A percentile compares a stretch with the other conserved stretches of the same genome.
phyloP scores from a whole-genome alignment of 192 early-diverging fungal species.

The Chytriomyces confervae region DNA sequence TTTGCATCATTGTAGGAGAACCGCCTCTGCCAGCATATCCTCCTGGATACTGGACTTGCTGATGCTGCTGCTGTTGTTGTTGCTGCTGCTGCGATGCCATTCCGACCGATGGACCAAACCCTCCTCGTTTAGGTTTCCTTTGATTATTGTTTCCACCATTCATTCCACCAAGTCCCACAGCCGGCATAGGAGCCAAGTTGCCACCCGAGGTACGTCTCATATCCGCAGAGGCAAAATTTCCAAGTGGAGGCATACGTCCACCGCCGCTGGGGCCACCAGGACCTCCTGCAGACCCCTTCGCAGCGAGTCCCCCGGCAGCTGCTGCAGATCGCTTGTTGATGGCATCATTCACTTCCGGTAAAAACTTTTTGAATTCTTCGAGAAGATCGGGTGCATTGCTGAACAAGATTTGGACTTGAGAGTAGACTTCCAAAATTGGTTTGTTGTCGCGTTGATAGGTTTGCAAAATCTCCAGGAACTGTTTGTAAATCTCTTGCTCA shows the following conservation, averaged over 20 bases:
- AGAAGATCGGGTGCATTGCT: conserved; percentile 84
- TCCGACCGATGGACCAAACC: no score
- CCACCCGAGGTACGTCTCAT: background rate
- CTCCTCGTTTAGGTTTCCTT: background rate
- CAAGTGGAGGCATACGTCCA: background rate
- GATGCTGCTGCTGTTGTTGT: background rate
- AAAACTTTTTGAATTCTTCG: conserved; percentile 97
- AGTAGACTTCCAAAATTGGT: conserved; percentile 96
- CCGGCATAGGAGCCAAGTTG: background rate
- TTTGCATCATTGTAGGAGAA: background rate
- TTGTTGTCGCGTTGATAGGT: conserved; percentile 97
- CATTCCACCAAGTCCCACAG: background rate
- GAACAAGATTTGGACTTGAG: conserved; percentile 91
- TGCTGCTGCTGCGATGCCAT: background rate
- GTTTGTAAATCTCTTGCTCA: conserved; percentile 95
- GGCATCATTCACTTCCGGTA: conserved; percentile 82
- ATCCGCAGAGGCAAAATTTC: background rate
- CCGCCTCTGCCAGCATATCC: background rate
- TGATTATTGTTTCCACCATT: background rate
- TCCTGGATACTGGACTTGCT: background rate
- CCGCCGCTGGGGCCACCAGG: background rate
- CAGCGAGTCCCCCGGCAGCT: conserved; percentile 38
- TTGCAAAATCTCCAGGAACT: conserved; percentile 97
- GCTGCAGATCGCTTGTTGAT: conserved; percentile 21
- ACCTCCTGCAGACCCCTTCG: background rate